Evolutionary conservation across 2,329 filamentous ascomycete genomes (phyloP).

Genomic region (Ascochyta fabae): DNA sequence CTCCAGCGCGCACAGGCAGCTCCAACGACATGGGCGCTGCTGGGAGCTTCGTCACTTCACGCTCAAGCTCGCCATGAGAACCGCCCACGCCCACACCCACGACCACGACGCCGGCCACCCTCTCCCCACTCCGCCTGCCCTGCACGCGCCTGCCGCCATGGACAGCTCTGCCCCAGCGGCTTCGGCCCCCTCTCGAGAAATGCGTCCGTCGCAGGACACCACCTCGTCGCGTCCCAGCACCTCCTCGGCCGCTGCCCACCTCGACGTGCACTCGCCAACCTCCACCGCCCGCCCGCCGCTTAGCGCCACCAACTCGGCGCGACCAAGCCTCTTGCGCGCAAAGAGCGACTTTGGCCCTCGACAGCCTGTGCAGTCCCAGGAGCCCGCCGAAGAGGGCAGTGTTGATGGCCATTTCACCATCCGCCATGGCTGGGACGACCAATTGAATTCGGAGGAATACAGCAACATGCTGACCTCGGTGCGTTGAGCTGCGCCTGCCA

Average conservation of each 20-base stretch:
- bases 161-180: slow-evolving; percentile 21
- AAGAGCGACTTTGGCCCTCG: slow-evolving; percentile 67
- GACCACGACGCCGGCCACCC: slow-evolving; percentile 27
- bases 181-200: slow-evolving; percentile 20
- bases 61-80: slow-evolving; percentile 41
- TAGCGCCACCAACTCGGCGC: slow-evolving; percentile 56
- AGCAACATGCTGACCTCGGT: slow-evolving; percentile 83
- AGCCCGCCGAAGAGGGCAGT: slow-evolving; percentile 49
- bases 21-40: slow-evolving; percentile 42
- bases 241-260: slow-evolving; percentile 30
- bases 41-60: slow-evolving; percentile 29
- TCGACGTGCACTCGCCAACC: slow-evolving; percentile 30
- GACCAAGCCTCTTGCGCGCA: slow-evolving; percentile 57
- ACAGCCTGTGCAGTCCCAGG: slow-evolving; percentile 31
- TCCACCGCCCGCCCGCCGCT: slow-evolving; percentile 57
- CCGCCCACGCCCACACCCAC: slow-evolving; percentile 25
- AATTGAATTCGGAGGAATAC: slow-evolving; percentile 89
- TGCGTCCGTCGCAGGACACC: slow-evolving; percentile 21
- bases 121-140: slow-evolving; percentile 38
- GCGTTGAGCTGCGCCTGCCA: slow-evolving; percentile 48
- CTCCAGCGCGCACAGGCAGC: slow-evolving; percentile 18
- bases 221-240: slow-evolving; percentile 36
- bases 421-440: slow-evolving; percentile 90
- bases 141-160: slow-evolving; percentile 33
- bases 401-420: slow-evolving; percentile 63